A percentile compares a stretch with the other conserved stretches of the same genome.
Conservation (phyloP, 208 protist genomes). For the Trichomonas vaginalis region DNA sequence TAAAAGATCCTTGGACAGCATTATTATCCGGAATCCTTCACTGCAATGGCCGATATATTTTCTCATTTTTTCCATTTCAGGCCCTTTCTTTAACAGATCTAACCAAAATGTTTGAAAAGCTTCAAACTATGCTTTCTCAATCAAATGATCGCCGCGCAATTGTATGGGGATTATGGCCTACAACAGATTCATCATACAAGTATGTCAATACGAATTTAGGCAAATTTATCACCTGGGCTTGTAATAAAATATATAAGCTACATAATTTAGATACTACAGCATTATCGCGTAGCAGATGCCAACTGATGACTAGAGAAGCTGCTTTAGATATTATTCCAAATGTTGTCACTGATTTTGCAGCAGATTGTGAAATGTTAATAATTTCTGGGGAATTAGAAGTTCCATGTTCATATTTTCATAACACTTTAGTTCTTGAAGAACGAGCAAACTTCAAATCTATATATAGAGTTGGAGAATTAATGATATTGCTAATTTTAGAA, state of each 20-base stretch:
- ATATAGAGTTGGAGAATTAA: no score
- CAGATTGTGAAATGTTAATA: background rate
- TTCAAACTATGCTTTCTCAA: background rate
- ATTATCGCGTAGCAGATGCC: background rate
- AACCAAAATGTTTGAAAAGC: background rate
- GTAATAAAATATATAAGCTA: background rate
- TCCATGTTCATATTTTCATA: background rate
- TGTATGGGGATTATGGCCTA: background rate
- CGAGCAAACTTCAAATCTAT: no score
- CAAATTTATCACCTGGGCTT: background rate
- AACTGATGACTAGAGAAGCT: background rate
- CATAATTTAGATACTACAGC: background rate
- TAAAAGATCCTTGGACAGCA: background rate
- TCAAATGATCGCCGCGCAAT: background rate
- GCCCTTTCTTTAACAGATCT: background rate
- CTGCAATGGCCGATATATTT: background rate
- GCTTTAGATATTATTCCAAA: background rate
- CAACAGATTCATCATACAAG: background rate
- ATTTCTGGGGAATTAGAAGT: background rate
- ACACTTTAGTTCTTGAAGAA: no score
- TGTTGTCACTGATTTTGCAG: background rate
- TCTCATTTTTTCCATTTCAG: background rate
- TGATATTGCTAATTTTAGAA: no score
- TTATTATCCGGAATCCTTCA: background rate
- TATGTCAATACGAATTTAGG: background rate